Conservation (phyloP, 2,329 filamentous ascomycete species). For the Apiospora pterosperma region DNA sequence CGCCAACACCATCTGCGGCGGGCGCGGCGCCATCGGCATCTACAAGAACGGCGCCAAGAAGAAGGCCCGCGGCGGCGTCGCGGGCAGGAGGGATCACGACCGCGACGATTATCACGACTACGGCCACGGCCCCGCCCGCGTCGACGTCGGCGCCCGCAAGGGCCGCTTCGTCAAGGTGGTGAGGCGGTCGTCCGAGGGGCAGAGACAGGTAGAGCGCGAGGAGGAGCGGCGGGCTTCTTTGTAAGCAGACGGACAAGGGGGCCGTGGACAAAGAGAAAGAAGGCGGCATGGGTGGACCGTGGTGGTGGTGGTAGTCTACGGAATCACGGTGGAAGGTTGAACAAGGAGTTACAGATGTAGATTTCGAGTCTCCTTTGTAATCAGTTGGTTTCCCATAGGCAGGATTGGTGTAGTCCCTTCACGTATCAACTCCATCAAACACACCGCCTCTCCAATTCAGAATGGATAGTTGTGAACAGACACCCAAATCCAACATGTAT, state of each 20-base stretch:
- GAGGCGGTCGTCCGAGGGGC: background rate
- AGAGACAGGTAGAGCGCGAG: background rate
- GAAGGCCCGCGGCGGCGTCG: background rate
- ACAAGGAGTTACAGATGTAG: background rate
- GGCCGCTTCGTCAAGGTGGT: constrained; percentile 12
- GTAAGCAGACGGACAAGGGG: background rate
- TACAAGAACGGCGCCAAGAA: constrained; percentile 8
- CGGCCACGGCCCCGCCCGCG: background rate
- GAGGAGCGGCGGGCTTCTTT: background rate
- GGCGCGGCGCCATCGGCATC: constrained; percentile 8
- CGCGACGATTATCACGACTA: constrained; percentile 3
- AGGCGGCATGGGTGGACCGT: background rate
- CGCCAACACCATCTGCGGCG: constrained; percentile 13
- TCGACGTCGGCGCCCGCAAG: constrained; percentile 10
- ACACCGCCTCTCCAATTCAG: background rate
- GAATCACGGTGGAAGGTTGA: background rate
- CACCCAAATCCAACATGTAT: background rate
- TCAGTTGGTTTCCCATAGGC: background rate
- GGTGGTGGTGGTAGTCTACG: background rate
- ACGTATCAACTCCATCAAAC: background rate
- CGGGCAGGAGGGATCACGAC: background rate
- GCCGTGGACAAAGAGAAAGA: background rate
- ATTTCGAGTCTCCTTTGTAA: background rate
- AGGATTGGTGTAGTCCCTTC: background rate
- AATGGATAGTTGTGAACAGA: background rate